These are phyloP conservation scores for Melastoma malabathricum DNA, from an alignment of 345 rosid species.

Conservation along the genomic window DNA sequence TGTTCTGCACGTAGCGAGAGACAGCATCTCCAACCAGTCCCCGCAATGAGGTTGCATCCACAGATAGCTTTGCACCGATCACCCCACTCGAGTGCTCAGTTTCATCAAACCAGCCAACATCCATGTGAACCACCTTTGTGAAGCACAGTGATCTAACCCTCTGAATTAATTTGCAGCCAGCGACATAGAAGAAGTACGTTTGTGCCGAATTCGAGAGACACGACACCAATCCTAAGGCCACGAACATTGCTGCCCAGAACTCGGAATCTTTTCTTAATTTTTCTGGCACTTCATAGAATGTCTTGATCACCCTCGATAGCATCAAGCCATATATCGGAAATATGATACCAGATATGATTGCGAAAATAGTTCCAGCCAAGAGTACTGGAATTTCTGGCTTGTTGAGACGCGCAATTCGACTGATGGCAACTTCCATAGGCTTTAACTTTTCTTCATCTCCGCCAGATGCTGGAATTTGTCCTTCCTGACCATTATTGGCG, in stretches of 20 bases:
- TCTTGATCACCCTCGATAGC: slow-evolving; percentile 33
- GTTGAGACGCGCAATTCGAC: slow-evolving; percentile 55
- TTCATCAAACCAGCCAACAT: slow-evolving; percentile 76
- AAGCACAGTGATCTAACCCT: slow-evolving; percentile 61
- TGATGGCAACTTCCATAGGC: slow-evolving; percentile 30
- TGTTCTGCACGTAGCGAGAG: slow-evolving; percentile 46
- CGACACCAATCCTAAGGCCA: slow-evolving; percentile 48
- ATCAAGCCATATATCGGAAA: slow-evolving; percentile 49
- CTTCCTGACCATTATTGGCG: slow-evolving; percentile 10
- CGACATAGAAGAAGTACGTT: slow-evolving; percentile 52
- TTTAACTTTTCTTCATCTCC: slow-evolving; percentile 10
- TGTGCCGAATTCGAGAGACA: slow-evolving; percentile 30
- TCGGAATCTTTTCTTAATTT: slow-evolving; percentile 45
- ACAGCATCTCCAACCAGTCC: slow-evolving; percentile 72
- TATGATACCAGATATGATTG: slow-evolving; percentile 37
- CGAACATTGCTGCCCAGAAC: slow-evolving; percentile 54
- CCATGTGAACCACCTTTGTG: slow-evolving; percentile 76
- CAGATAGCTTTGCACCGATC: slow-evolving; percentile 75
- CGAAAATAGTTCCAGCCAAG: slow-evolving; percentile 38
- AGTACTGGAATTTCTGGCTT: slow-evolving; percentile 72
- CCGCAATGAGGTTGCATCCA: slow-evolving; percentile 65
- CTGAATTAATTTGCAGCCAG: slow-evolving; percentile 53
- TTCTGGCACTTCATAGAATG: slow-evolving; percentile 48
- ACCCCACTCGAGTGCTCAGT: slow-evolving; percentile 71
- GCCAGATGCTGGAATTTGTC: slow-evolving; percentile 16